Percentiles rank a stretch among this genome's conserved stretches.
phyloP scores from a whole-genome alignment of 1,139 yeast species.

The Hemisphaericaspora subhashii region DNA sequence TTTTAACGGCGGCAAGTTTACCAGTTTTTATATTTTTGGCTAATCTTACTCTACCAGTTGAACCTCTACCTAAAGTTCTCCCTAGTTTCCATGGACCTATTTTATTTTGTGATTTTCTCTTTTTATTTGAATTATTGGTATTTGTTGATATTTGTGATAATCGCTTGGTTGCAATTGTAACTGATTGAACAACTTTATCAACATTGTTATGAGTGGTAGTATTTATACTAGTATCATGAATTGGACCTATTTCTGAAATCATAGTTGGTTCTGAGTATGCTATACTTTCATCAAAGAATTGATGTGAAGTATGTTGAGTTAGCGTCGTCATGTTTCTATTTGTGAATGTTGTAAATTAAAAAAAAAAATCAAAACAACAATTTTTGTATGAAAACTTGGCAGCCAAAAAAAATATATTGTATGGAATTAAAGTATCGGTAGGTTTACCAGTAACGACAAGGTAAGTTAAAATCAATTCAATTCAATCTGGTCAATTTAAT shows the following conservation, averaged over 20 bases:
- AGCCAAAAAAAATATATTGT: too few species aligned
- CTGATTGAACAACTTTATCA: conserved; percentile 52
- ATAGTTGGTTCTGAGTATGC: conserved; percentile 1
- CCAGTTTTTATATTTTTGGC: conserved; percentile 86
- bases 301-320: not conserved
- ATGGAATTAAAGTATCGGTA: too few species aligned
- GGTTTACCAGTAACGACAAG: too few species aligned
- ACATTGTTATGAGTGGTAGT: conserved; percentile 23
- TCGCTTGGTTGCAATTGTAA: conserved; percentile 62
- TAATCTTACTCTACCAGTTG: conserved; percentile 89
- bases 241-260: not conserved
- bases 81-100: conserved; percentile 98
- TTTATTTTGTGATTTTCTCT: conserved; percentile 63
- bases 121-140: conserved; percentile 46
- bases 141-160: conserved; percentile 64
- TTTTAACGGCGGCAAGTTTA: conserved; percentile 93
- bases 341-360: not conserved
- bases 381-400: too few species aligned
- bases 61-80: conserved; percentile 90
- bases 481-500: too few species aligned
- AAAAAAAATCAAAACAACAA: not conserved
- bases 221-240: not conserved
- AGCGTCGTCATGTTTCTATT: conserved; percentile 1
- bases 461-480: too few species aligned
- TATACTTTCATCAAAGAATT: conserved; percentile 2